Base-by-base conservation (phyloP, 345 rosid species). In the Eucalyptus pumila region DNA sequence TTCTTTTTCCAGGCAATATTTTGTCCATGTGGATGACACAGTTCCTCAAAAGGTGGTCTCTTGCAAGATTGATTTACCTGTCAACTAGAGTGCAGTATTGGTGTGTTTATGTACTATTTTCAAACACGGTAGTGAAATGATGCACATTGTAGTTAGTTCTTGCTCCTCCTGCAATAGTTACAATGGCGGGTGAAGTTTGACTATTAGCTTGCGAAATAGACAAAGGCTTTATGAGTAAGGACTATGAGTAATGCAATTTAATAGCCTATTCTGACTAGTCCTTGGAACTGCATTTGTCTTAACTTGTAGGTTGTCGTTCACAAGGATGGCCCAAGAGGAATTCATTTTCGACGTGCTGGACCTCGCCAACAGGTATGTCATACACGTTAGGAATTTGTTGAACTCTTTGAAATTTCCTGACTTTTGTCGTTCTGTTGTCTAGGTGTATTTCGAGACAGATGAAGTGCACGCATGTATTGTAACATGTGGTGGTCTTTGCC, bases 401-500 rank as follows among this genome's bases (percentile, higher is more conserved):
- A 86, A 32, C 40, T 56, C 14, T 14, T 32, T 51, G 65, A 56
- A 49, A 49, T 51, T 86, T 86, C 49, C 52, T 87, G 89, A 69
- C 52, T 14, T 89, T 56, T 50, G 86, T 86, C 87, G 44, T 86
- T 86, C 83, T 76, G 27, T 14, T 76, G 83, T 19, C 47, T 92
- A 95, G 99, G 94, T 96, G 80, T 95, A 95, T 89, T 96, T 96
- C 56, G 95, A 95, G 60, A 90, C 96, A 2, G 98, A 96, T 87
- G 98, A 97, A 91, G 98, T 95, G 48, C 94, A 93, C 87, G 97
- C 99, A 62, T 96, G 97, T 91, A 96, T 95, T 44, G 98, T 96
- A 47, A 96, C 99, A 67, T 97, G 99, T 48, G 99, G 99, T 30
- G 99, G 99, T 88, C 95, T 97, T 80, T 96, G 98, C 92, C 99